Base-by-base conservation (phyloP, 257 asterid genomes). In the Jacaranda mimosifolia region DNA sequence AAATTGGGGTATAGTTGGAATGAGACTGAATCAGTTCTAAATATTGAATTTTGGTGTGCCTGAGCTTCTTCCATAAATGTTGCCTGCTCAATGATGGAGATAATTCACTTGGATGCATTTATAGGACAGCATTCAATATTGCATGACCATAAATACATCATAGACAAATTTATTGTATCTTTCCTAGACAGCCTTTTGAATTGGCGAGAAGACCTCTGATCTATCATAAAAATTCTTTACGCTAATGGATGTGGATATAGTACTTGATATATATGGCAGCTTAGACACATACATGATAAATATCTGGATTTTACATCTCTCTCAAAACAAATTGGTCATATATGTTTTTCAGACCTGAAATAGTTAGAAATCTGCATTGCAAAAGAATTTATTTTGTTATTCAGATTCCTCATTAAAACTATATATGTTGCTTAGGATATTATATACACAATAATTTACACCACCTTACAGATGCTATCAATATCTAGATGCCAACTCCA, bases 381-480 rank as follows among this genome's bases (percentile, higher is more conserved):
- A 46, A n/a, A 19, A 57, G 7, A 21, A 15, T 6, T n/a, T 21
- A 18, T 17, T 36, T 10, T n/a, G 60, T 62, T 62, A 40, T 19
- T 6, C 60, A 49, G 63, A 17, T 62, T 63, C 63, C 53, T 65
- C 74, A 45, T 55, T 52, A 38, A 35, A 53, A 40, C 65, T 39
- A 46, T 18, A 43, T 21, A 10, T 15, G 38, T 45, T 35, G 17
- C 39, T 9, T 18, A 52, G 56, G 78, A 72, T 60, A 67, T 82
- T 68, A 71, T 21, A 49, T 36, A n/a, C 73, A 68, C 55, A 48
- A 21, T 4, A 39, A 40, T 32, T 53, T 57, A 6, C 43, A 45
- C 49, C 36, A 75, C 75, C 77, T 40, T 8, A 53, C 63, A 77
- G 58, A 72, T 63, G 21, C 60, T 18, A 43, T 49, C 49, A 6